A percentile compares a stretch with the other conserved stretches of the same genome.
Evolutionary conservation across 2,329 filamentous ascomycete species (phyloP).

Genomic region (Colletotrichum kahawae): DNA sequence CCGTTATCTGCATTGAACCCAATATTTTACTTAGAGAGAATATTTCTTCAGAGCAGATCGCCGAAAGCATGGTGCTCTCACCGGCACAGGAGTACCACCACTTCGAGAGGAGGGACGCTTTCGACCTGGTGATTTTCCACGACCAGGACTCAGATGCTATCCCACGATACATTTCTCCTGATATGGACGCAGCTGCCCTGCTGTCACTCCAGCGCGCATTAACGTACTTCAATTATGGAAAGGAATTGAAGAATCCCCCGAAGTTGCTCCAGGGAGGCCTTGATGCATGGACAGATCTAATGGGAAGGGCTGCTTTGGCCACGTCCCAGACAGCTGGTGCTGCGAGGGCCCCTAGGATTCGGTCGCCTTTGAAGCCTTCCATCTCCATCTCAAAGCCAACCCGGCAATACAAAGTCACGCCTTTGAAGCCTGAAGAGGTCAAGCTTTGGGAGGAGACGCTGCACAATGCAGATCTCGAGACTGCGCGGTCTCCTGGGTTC

Average conservation of each 20-base stretch:
- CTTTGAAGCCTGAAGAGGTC: constrained; percentile 82
- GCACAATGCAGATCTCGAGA: constrained; percentile 63
- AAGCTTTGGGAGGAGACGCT: constrained; percentile 80
- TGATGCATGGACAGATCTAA: constrained; percentile 83
- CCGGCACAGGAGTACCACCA: constrained; percentile 76
- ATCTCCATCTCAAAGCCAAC: constrained; percentile 30
- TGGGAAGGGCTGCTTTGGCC: constrained; percentile 70
- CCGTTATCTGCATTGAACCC: constrained; percentile 90
- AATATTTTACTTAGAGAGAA: constrained; percentile 72
- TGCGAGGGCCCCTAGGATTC: constrained; percentile 8
- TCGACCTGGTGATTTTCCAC: constrained; percentile 90
- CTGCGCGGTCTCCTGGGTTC: constrained; percentile 49
- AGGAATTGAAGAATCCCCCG: constrained; percentile 73
- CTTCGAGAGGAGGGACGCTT: constrained; percentile 76
- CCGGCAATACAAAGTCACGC: constrained; percentile 60
- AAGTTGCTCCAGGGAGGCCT: constrained; percentile 83
- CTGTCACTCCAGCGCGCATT: constrained; percentile 79
- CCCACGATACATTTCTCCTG: constrained; percentile 32
- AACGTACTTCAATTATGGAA: constrained; percentile 81
- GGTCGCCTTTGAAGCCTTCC: constrained; percentile 15
- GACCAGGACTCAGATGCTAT: constrained; percentile 71
- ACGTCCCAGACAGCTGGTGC: constrained; percentile 36
- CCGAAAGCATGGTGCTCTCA: constrained; percentile 72
- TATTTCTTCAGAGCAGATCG: constrained; percentile 65
- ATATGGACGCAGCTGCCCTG: constrained; percentile 59